Base-by-base conservation (phyloP, 2,329 filamentous ascomycete species). In the Arachnomyces sp. region DNA sequence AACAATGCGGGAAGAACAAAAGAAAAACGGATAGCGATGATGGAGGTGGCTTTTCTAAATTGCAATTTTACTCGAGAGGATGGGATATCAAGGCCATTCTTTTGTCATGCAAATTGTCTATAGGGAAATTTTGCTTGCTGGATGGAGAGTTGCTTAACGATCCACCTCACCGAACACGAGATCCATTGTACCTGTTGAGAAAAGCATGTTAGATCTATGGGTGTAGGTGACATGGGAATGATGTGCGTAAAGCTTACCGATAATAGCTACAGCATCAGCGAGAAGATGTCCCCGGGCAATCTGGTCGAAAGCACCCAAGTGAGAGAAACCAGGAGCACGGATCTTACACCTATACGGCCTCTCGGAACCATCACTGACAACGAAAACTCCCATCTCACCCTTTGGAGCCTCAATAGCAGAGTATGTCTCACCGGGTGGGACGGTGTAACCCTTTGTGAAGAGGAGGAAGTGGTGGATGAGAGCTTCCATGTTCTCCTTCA, bases 401-500 rank as follows among this genome's bases (percentile, higher is more conserved):
- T 98, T 98, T 45, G 92, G 92, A n/a, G 93, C 92, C 74, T 98
- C 92, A 50, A 98, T 98, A 47, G 84, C 90, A 34, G 83, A 89
- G 74, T 98, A 98, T 4, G 92, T 98, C 74, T 98, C 92, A 48
- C 92, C 93, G 6, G 93, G 92, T 32, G 92, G 92, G 3, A 98
- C 92, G 33, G 87, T 78, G 68, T 98, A 98, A 44, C 92, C 92
- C 77, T 98, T 98, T 65, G 89, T 96, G 74, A 90, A 98, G 39
- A 98, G 81, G 51, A 98, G 71, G 77, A 98, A 98, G 74, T 98
- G 92, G 72, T 98, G 92, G 62, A 98, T 98, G 32, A 98, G 78
- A 30, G 92, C 89, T 72, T 98, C 92, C 93, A 98, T 98, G 74
- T 98, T 98, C 79, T 98, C 92, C 78, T 98, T 98, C 92, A 98